Conservation (phyloP, 805 yeast species). For the Saturnispora quitensis region DNA sequence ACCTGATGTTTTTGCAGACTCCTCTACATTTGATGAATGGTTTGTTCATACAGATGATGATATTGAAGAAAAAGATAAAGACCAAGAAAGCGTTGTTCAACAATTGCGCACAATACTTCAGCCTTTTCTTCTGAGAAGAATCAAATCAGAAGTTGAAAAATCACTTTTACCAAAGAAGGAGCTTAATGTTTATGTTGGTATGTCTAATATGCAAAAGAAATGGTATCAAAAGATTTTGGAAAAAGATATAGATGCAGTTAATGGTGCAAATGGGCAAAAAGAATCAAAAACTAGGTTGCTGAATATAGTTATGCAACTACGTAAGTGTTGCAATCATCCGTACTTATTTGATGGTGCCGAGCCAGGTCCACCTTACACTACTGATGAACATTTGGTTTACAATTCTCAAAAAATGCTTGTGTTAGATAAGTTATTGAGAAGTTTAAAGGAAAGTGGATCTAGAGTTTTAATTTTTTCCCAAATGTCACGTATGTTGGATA, state of each 20-base stretch:
- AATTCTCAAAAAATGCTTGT: slow-evolving; percentile 90
- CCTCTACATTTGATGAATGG: slow-evolving; percentile 88
- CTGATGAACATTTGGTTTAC: slow-evolving; percentile 86
- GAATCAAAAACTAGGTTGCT: slow-evolving; percentile 87
- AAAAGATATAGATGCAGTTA: slow-evolving; percentile 92
- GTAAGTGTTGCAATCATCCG: slow-evolving; percentile 97
- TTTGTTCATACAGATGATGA: slow-evolving; percentile 68
- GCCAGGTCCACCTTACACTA: slow-evolving; percentile 96
- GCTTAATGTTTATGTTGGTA: slow-evolving; percentile 80
- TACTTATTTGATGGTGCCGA: slow-evolving; percentile 98
- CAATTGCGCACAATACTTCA: slow-evolving; percentile 81
- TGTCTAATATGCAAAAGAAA: slow-evolving; percentile 89
- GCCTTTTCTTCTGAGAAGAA: slow-evolving; percentile 83
- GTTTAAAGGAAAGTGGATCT: slow-evolving; percentile 68
- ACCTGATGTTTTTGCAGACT: slow-evolving; percentile 92
- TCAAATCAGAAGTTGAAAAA: slow-evolving; percentile 88
- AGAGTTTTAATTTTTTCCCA: slow-evolving; percentile 88
- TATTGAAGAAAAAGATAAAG: slow-evolving; percentile 78
- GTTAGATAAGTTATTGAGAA: slow-evolving; percentile 70
- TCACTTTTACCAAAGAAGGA: slow-evolving; percentile 87
- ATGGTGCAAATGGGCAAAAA: slow-evolving; percentile 89
- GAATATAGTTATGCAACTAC: slow-evolving; percentile 91
- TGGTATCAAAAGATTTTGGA: slow-evolving; percentile 88
- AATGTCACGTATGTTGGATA: slow-evolving; percentile 85
- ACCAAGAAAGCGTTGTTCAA: slow-evolving; percentile 76